Conservation (phyloP, 495 filamentous ascomycete species). For the Penicillium coffeae region DNA sequence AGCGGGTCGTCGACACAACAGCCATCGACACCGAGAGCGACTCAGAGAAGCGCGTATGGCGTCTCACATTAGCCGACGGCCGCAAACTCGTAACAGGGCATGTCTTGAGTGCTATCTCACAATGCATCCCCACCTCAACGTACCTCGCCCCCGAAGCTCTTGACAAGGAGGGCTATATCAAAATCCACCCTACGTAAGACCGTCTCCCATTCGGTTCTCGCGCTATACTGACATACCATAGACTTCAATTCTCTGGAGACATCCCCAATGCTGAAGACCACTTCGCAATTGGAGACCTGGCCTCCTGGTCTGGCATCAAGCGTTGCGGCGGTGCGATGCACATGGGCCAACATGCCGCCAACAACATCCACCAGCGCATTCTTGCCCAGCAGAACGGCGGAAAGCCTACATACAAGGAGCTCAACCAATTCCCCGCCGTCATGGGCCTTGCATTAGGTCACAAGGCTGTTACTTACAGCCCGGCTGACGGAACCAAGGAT, state of each 20-base stretch:
- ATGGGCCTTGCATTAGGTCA: constrained; percentile 65
- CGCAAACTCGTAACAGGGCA: constrained; percentile 48
- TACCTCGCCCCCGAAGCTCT: constrained; percentile 50
- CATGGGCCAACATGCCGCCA: constrained; percentile 56
- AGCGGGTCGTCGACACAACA: constrained; percentile 41
- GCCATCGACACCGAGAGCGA: constrained; percentile 21
- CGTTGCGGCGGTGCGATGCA: constrained; percentile 66
- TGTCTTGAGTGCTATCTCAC: constrained; percentile 59
- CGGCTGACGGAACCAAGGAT: constrained; percentile 42
- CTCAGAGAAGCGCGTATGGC: constrained; percentile 47
- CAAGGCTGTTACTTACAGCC: constrained; percentile 57
- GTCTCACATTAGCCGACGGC: constrained; percentile 53
- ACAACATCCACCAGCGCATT: constrained; percentile 60
- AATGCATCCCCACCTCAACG: constrained; percentile 47
- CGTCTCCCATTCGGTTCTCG: background rate
- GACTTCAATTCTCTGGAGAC: constrained; percentile 40
- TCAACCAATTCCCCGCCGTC: constrained; percentile 54
- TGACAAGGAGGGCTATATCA: constrained; percentile 54
- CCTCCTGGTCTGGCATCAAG: constrained; percentile 63
- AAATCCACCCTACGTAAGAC: constrained; percentile 41
- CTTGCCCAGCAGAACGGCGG: constrained; percentile 26
- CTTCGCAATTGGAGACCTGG: constrained; percentile 51
- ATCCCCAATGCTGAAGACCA: constrained; percentile 52
- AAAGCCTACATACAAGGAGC: constrained; percentile 38
- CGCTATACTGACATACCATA: constrained; percentile 8